Base-by-base conservation (phyloP, 2,329 filamentous ascomycete genomes). In the Diaporthe ilicicola region DNA sequence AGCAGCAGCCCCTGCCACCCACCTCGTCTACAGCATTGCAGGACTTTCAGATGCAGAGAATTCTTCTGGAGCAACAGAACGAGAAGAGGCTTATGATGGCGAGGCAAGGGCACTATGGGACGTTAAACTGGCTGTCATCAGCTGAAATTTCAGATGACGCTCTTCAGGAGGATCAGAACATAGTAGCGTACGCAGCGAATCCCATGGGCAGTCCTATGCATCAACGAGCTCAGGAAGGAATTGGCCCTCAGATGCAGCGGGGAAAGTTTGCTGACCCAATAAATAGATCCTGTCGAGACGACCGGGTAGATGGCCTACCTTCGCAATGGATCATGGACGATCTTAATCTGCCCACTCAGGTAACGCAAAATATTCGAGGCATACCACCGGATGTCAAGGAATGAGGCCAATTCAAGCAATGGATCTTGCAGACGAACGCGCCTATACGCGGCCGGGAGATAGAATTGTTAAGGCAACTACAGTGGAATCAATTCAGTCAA, bases 41-140 rank as follows among this genome's bases (percentile, higher is more conserved):
- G 80, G 93, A 96, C 80, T 95, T 95, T 77, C 93, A 95, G 83
- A 94, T 95, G 92, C 93, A 95, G 80, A 83, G 95, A 78, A 95
- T 94, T 93, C 83, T 95, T 61, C 86, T 95, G 19, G 93, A 95
- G 81, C 93, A 95, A 81, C 93, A 95, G 82, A 95, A 95, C 77
- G 95, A 95, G 86, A 95, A 94, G 82, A 87, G 93, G 19, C 85
- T 95, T 59, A 90, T 94, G 69, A 42, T 42, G n/a, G n/a, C n/a
- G n/a, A n/a, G n/a, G n/a, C n/a, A n/a, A n/a, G n/a, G n/a, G n/a
- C n/a, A n/a, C n/a, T n/a, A n/a, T n/a, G n/a, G n/a, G n/a, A n/a
- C n/a, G n/a, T n/a, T n/a, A n/a, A n/a, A n/a, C n/a, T n/a, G n/a
- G n/a, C n/a, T n/a, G n/a, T n/a, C n/a, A n/a, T n/a, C n/a, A n/a